These are phyloP conservation scores for Nakazawaea anatomiae DNA, from an alignment of 805 yeast species.

Conservation along the genomic window DNA sequence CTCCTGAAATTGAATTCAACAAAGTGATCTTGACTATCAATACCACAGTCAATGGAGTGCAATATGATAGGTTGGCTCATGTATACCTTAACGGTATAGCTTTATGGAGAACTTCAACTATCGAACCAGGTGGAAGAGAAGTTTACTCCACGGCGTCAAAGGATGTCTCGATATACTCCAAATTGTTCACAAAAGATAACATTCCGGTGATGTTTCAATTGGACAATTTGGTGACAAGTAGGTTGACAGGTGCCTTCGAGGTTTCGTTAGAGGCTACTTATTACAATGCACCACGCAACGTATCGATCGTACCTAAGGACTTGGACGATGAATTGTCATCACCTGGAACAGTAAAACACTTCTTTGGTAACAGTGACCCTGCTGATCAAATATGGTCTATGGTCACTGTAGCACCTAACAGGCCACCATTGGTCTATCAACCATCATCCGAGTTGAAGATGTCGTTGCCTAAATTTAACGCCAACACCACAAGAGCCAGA, in stretches of 20 bases:
- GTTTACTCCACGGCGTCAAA: conserved; percentile 48
- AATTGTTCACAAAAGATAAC: conserved; percentile 38
- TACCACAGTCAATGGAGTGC: conserved; percentile 51
- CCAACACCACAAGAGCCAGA: conserved; percentile 54
- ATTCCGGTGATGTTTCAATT: conserved; percentile 49
- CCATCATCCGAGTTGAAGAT: conserved; percentile 34
- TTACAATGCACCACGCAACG: conserved; percentile 28
- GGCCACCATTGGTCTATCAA: conserved; percentile 41
- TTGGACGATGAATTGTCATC: conserved; percentile 15
- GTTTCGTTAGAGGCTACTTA: conserved; percentile 46
- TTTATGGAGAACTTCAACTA: conserved; percentile 81
- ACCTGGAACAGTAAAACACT: conserved; percentile 14
- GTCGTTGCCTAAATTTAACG: conserved; percentile 38
- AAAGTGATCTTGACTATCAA: conserved; percentile 48
- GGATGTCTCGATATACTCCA: conserved; percentile 55
- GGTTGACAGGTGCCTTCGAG: conserved; percentile 56
- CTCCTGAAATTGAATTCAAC: conserved; percentile 35
- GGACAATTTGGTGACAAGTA: conserved; percentile 52
- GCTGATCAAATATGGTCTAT: conserved; percentile 37
- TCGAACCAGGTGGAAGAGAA: conserved; percentile 59
- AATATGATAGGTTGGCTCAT: conserved; percentile 62
- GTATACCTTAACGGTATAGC: conserved; percentile 57
- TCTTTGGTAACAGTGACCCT: conserved; percentile 26
- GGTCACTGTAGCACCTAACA: conserved; percentile 17
- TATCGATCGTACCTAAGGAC: conserved; percentile 6